Base-by-base conservation (phyloP, 2,329 filamentous ascomycete species). In the Calonectria pteridis region DNA sequence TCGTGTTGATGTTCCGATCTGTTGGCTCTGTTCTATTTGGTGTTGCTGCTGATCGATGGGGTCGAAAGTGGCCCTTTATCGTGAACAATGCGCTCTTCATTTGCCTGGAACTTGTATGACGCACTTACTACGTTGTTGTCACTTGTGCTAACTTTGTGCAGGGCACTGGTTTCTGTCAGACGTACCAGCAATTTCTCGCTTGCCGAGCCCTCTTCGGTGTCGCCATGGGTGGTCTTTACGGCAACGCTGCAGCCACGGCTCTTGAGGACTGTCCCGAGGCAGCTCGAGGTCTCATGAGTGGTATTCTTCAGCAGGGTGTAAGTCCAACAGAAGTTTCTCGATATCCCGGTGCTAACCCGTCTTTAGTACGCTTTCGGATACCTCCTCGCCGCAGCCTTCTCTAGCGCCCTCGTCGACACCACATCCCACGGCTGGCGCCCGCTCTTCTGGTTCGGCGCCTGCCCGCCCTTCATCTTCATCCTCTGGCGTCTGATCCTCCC, bases 381-480 rank as follows among this genome's bases (percentile, higher is more conserved):
- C 81, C 88, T 94, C 1, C 85, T 91, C 14, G 88, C 87, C 2
- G 85, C 89, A 0, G 89, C 90, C 18, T 92, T 94, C 77, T 84
- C 90, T 14, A 87, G 92, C 10, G 94, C 88, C 6, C 89, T 97
- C 9, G 91, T 96, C 64, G 86, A 94, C 83, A 97, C 95, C 1
- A 96, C 95, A 0, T 83, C 91, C 1, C 93, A 97, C 81, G 92
- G 89, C 67, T 98, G 95, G 95, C 89, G 95, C 10, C 94, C 95
- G 0, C 87, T 98, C 0, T 98, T 93, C 87, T 98, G 95, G 95
- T 98, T 98, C 83, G 95, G 93, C 16, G 94, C 95, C 7, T 90
- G 93, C 46, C 94, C 94, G 0, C 95, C 95, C 0, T 89, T 95
- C 2, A 83, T 98, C 37, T 93, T 98, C 84, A 98, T 98, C 81